Conservation (phyloP, 768 basidiomycete species). For the Lactarius indigo region DNA sequence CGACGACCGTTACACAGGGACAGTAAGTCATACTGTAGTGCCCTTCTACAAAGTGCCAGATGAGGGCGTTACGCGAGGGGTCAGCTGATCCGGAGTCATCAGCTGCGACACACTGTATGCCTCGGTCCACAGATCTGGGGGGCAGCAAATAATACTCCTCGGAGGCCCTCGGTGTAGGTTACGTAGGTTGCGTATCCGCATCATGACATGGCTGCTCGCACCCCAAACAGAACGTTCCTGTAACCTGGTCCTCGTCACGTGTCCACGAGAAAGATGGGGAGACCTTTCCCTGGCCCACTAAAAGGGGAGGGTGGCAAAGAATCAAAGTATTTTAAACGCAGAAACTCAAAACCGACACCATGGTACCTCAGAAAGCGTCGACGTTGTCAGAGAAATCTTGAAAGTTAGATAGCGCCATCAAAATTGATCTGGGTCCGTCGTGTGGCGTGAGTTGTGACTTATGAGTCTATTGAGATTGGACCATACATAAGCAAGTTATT, state of each 20-base stretch:
- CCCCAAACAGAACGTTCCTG: neutral
- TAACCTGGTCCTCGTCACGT: neutral
- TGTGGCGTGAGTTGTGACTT: neutral
- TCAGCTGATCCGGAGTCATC: neutral
- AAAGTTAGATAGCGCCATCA: neutral
- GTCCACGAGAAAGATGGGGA: neutral
- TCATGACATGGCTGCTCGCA: neutral
- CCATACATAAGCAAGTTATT: neutral
- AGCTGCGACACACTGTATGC: neutral
- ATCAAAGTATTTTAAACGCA: neutral
- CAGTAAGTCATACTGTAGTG: neutral
- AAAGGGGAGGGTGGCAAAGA: neutral
- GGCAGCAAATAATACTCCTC: neutral
- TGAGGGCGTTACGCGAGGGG: neutral
- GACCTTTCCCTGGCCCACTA: neutral
- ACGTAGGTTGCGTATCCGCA: too few species aligned
- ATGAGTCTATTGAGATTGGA: neutral
- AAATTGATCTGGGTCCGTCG: neutral
- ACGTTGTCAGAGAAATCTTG: neutral
- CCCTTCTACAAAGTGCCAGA: neutral
- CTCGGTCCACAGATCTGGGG: neutral
- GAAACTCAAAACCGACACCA: neutral
- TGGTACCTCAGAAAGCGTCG: neutral
- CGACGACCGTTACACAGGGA: neutral
- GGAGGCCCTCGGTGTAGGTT: neutral